Conservation (phyloP, 768 basidiomycete species). For the Royoungia palumana region DNA sequence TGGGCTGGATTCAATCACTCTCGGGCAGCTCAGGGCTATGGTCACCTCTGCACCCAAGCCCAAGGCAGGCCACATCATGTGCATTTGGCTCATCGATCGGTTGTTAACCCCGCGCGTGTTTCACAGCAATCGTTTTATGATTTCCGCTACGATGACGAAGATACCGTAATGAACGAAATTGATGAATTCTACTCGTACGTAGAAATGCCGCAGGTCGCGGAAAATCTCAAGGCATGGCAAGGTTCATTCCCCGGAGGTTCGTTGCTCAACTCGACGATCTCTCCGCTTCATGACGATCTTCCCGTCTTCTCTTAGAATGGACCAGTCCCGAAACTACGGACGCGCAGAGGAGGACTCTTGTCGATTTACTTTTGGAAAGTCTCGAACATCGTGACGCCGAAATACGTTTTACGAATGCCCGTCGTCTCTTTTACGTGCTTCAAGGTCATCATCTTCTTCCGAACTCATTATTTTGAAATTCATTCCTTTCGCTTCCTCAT, state of each 20-base stretch:
- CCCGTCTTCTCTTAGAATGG: constrained; percentile 59
- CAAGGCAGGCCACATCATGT: constrained; percentile 47
- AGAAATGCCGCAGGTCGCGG: constrained; percentile 87
- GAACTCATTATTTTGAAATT: neutral
- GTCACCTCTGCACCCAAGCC: constrained; percentile 68
- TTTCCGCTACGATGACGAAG: constrained; percentile 94
- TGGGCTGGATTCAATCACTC: constrained; percentile 68
- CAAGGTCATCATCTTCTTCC: constrained; percentile 58
- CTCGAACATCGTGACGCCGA: constrained; percentile 85
- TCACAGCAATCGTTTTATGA: constrained; percentile 82
- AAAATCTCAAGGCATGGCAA: constrained; percentile 86
- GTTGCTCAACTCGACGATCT: constrained; percentile 16
- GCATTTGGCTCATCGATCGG: constrained; percentile 6
- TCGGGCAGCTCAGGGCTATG: constrained; percentile 77
- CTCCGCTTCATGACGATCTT: neutral
- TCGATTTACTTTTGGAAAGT: constrained; percentile 80
- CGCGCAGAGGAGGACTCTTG: constrained; percentile 62
- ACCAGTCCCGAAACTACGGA: constrained; percentile 54
- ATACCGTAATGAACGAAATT: constrained; percentile 92
- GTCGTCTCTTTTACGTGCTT: constrained; percentile 83
- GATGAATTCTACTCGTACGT: constrained; percentile 98
- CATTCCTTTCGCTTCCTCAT: constrained; percentile 8
- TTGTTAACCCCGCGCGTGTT: constrained; percentile 20
- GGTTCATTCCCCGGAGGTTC: constrained; percentile 76
- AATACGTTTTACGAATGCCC: constrained; percentile 81